Evolutionary conservation across 805 yeast genomes (phyloP), one percentile per base, ranked within the genome.

Genomic region (Wickerhamiella allomyrinae): DNA sequence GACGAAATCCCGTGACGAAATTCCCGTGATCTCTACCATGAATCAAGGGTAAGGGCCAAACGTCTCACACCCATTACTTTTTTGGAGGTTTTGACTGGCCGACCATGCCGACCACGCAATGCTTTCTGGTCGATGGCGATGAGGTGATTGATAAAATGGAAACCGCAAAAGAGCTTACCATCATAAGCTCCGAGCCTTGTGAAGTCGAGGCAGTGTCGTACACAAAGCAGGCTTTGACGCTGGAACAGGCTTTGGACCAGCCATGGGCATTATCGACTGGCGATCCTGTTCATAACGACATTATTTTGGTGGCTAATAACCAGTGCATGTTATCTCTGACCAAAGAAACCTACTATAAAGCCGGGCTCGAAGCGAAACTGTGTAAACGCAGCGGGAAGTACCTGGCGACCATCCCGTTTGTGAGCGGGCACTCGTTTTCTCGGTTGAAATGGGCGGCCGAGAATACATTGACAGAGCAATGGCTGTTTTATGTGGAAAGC

Each of bases 311-410:
- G 2, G 36, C 22, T 10, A 23, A 39, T 19, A 38, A 37, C 10
- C 33, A 29, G 24, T 14, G 45, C 9, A 27, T 21, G 40, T 20
- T 47, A 15, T 29, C 39, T 4, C 38, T 49, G 20, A 24, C 46
- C 1, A 40, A 49, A 2, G 47, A 43, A 14, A 49, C 44, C 23
- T 49, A 33, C 23, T 22, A 35, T 21, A 20, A 29, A 5, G 46
- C 45, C 8, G 52, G 52, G 19, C 42, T 49, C 17, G 49, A 45
- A 27, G 47, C 39, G 8, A 37, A 34, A n/a, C 23, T 20, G 29
- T 37, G 42, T 20, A 24, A 17, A 13, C 20, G 20, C 25, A 34
- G 29, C n/a, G 17, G 22, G 6, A 37, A 37, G n/a, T 45, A 46
- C 39, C 36, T 41, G 8, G 46, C 41, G 1, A 37, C 20, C 25